Base-by-base conservation (phyloP, 345 rosid genomes). In the Hibiscus syriacus region DNA sequence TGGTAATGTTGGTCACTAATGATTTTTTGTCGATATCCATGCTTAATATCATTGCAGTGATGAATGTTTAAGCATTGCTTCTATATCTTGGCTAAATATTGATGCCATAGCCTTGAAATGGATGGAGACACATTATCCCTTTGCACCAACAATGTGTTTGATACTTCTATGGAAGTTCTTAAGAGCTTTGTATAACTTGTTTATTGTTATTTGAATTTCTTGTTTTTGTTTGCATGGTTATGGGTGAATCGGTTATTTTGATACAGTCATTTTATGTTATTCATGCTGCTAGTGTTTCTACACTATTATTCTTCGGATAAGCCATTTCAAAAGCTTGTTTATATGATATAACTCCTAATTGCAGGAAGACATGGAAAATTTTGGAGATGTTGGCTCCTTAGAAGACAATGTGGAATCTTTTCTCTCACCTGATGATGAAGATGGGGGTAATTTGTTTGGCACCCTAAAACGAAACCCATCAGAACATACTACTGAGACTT, bases 351-450 rank as follows among this genome's bases (percentile, higher is more conserved):
- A n/a, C 27, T 71, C 70, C 68, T 73, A 49, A 84, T 75, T 80
- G 83, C 95, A 94, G 99, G 97, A 91, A 23, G 97, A 94, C 83
- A 85, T 90, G 57, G 99, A 91, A 46, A 85, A 86, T 78, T 94
- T 91, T 85, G 99, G 90, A 64, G 99, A 25, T 54, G 30, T 54
- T 25, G 57, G 57, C 56, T 82, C 92, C 72, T 79, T 93, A 27
- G 98, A 93, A 66, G 98, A 90, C 76, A 89, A 91, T 68, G 89
- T 94, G 69, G 97, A 94, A 75, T 94, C 97, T 22, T 91, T 94
- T 76, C 80, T 94, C 75, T 86, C 97, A 16, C 95, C 81, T 34
- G 97, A 85, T 77, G 95, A 89, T 69, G 96, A 83, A 78, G 99
- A 94, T 69, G 92, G 95, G 80, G 87, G 99, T 74, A 87, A 86